phyloP scores from a whole-genome alignment of 345 rosid genomes.

The Garcia nutans region DNA sequence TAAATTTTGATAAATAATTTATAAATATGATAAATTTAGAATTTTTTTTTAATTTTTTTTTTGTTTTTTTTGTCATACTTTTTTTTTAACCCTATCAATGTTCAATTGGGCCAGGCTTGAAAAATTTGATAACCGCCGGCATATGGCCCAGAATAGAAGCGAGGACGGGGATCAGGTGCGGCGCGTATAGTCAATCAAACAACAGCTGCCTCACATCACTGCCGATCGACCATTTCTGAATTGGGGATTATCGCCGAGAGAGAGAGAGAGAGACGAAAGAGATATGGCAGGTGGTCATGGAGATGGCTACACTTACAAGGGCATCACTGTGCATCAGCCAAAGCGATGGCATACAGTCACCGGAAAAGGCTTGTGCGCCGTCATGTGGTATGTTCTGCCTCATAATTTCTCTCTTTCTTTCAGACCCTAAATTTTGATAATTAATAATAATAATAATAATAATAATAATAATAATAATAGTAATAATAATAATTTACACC shows the following conservation, averaged over 20 bases:
- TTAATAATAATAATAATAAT: no score
- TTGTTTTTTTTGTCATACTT: no score
- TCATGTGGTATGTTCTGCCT: conserved; percentile 61
- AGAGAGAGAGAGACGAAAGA: conserved; percentile 12
- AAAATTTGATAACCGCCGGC: no score
- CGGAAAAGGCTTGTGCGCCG: conserved; percentile 86
- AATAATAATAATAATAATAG: no score
- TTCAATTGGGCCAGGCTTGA: no score
- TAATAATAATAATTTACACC: background rate
- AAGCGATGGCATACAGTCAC: conserved; percentile 87
- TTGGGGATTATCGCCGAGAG: background rate
- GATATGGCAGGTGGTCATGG: conserved; percentile 76
- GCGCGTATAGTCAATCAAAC: background rate
- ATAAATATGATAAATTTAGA: no score
- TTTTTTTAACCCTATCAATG: no score
- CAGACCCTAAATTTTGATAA: background rate
- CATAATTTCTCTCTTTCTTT: background rate
- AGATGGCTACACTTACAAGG: conserved; percentile 62
- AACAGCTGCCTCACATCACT: no score
- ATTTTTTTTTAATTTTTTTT: no score
- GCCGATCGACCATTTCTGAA: background rate
- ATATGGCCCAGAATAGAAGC: no score
- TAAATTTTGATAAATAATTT: no score
- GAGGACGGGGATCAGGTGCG: background rate
- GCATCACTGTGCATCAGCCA: conserved; percentile 65